Base-by-base conservation (phyloP, 129 eudicot genomes). In the Tanacetum coccineum region DNA sequence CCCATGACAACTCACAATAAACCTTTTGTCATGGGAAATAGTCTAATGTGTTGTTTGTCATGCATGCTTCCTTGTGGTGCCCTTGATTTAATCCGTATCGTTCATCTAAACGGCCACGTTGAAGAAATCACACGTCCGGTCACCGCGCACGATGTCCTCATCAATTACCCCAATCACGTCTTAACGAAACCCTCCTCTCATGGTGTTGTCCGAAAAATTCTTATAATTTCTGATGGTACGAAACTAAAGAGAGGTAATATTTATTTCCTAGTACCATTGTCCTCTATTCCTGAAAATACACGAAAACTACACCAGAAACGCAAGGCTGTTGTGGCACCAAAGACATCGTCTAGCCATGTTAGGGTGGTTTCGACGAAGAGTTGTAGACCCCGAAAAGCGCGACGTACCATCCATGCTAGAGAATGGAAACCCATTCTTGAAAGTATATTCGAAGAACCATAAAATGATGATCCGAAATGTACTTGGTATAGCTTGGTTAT, bases 41-140 rank as follows among this genome's bases (percentile, higher is more conserved):
- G 86, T 67, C 48, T 84, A 70, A 78, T 87, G 76, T 84, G 95
- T 64, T 85, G 91, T 78, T 82, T 87, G 79, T 85, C 95, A 20
- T 87, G 95, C 68, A 79, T 87, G 13, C 88, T 87, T 71, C 95
- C 95, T 11, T 87, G 91, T 8, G 95, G 95, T 67, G 95, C 88
- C 30, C 49, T 87, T 13, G 95, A 87, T 59, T 73, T 87, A 74
- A 82, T 87, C 83, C 82, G 95, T 13, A 80, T 87, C 42, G 88
- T 87, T 9, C 95, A 87, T 70, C 62, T 78, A 40, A 84, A 84
- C 61, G 95, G 95, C 22, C 39, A 80, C 69, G 86, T 87, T 1
- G 95, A 87, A 25, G 95, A 87, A 51, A 59, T 84, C 54, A 69
- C 95, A 9, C 65, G 81, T 51, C 81, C 79, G 57, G 30, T 84